Percentiles rank a stretch among this genome's conserved stretches.
These are phyloP conservation scores for Craterostigma plantagineum DNA, from an alignment of 257 asterid genomes.

Conservation along the genomic window DNA sequence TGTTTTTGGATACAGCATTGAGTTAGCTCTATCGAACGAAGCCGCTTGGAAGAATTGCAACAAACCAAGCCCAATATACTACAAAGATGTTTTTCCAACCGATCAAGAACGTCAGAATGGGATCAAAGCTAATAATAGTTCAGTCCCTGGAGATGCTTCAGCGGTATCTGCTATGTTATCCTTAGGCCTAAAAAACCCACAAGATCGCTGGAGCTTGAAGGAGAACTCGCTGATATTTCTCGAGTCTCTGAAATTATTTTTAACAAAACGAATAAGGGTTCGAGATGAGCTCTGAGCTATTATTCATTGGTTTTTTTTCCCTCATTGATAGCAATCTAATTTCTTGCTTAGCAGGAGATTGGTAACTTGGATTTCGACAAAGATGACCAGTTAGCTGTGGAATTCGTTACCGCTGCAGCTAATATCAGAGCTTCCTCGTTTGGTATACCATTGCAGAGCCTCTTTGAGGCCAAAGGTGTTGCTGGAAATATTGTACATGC, in stretches of 20 bases:
- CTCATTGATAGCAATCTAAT: conserved; percentile 4
- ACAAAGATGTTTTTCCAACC: conserved; percentile 36
- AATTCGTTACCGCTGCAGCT: too few species aligned
- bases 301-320: conserved; percentile 8
- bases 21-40: conserved; percentile 76
- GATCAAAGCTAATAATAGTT: conserved; percentile 21
- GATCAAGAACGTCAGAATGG: conserved; percentile 50
- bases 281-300: conserved; percentile 9
- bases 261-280: conserved; percentile 65
- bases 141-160: conserved; percentile 24
- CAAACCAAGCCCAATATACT: conserved; percentile 74
- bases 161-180: conserved; percentile 73
- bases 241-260: conserved; percentile 63
- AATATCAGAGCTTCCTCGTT: conserved; percentile 96
- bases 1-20: conserved; percentile 92
- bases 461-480: conserved; percentile 93
- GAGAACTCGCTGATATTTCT: conserved; percentile 77
- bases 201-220: conserved; percentile 80
- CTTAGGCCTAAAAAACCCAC: conserved; percentile 77
- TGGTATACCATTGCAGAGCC: conserved; percentile 91
- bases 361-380: conserved; percentile 90
- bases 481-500: conserved; percentile 99
- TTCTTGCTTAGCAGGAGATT: conserved; percentile 41
- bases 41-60: conserved; percentile 80
- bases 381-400: too few species aligned